Conservation (phyloP, 208 protist species). For the Leishmania turanica region DNA sequence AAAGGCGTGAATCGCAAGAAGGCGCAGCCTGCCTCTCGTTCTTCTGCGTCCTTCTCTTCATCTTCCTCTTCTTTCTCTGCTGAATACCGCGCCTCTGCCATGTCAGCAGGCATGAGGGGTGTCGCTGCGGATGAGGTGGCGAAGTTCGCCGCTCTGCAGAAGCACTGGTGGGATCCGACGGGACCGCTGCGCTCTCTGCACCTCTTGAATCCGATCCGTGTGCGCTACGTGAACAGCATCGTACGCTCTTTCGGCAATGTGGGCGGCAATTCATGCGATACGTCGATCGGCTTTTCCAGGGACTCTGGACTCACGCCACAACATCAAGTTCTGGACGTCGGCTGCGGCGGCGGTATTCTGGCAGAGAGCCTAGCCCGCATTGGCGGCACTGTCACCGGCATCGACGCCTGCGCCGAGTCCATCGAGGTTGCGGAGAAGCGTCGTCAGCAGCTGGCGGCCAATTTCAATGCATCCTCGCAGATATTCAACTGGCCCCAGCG, state of each 20-base stretch:
- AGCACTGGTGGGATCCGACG: conserved; percentile 88
- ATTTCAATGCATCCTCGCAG: not conserved
- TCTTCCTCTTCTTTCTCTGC: not conserved
- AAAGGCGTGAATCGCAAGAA: not conserved
- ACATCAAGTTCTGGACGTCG: conserved; percentile 84
- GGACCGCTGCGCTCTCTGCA: conserved; percentile 91
- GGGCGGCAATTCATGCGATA: conserved; percentile 14
- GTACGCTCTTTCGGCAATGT: conserved; percentile 45
- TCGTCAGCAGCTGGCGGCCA: conserved; percentile 17
- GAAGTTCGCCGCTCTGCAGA: conserved; percentile 73
- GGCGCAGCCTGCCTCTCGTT: not conserved
- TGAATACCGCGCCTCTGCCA: not conserved
- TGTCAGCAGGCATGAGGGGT: conserved; percentile 30
- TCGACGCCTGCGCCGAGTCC: conserved; percentile 90
- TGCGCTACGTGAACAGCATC: conserved; percentile 76
- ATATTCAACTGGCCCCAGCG: conserved; percentile 28
- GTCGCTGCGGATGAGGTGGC: conserved; percentile 72
- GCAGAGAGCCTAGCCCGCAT: conserved; percentile 87
- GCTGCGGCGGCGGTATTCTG: conserved; percentile 93
- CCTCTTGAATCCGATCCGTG: conserved; percentile 91
- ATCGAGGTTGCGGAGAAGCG: conserved; percentile 68
- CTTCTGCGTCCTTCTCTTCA: not conserved
- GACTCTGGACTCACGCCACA: conserved; percentile 16
- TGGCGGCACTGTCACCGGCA: conserved; percentile 87
- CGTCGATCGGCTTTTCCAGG: conserved; percentile 14